Evolutionary conservation across 164 flowering plant species (phyloP).

Genomic region (Annona squamosa): DNA sequence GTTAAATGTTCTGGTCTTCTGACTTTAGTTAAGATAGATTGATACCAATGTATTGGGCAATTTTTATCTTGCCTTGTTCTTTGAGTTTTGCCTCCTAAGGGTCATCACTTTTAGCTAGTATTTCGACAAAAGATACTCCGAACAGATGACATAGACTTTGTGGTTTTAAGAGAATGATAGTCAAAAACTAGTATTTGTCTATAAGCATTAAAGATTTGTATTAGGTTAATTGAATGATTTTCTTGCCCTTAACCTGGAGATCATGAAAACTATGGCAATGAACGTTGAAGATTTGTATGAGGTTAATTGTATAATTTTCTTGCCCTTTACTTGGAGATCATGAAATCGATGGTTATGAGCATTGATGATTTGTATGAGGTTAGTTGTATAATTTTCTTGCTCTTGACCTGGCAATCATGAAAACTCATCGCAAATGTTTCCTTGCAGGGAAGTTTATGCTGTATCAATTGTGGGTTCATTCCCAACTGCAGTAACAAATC

Average conservation of each 20-base stretch:
- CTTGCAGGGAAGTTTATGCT: constrained; percentile 90
- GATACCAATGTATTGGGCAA: too few relatives aligned
- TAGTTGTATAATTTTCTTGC: too few relatives aligned
- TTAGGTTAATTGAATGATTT: not conserved
- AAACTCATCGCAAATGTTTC: constrained; percentile 1
- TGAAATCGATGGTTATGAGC: not conserved
- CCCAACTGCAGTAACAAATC: constrained; percentile 88
- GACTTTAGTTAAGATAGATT: not conserved
- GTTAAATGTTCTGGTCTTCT: not conserved
- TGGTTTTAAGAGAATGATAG: not conserved
- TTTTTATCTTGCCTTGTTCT: too few relatives aligned
- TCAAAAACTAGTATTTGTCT: not conserved
- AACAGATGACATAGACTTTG: not conserved
- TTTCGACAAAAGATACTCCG: not conserved
- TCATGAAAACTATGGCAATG: not conserved
- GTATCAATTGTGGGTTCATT: constrained; percentile 97
- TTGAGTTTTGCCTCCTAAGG: not conserved
- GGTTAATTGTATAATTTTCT: too few relatives aligned
- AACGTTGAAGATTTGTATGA: too few relatives aligned
- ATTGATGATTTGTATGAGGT: not conserved
- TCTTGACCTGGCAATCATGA: not conserved
- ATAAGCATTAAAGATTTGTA: not conserved
- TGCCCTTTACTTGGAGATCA: too few relatives aligned
- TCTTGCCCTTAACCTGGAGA: not conserved
- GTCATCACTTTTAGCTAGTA: not conserved